Conservation (phyloP, 208 protist genomes). For the Wallacemonas collosoma region DNA sequence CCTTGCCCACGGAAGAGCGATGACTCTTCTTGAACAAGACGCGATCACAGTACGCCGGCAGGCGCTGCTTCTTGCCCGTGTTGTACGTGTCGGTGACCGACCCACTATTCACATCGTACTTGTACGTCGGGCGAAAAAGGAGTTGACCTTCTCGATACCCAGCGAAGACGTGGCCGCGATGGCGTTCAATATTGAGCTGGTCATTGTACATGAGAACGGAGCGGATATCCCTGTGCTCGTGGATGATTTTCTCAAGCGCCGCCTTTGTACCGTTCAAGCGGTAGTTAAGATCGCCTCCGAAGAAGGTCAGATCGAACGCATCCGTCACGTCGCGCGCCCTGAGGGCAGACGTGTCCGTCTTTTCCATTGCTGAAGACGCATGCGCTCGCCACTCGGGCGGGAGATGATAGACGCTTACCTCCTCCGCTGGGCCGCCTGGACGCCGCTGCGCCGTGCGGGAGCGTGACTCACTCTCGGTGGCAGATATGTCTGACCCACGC, state of each 20-base stretch:
- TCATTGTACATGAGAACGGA: conserved; percentile 87
- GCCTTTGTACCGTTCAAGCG: conserved; percentile 88
- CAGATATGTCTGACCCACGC: neutral
- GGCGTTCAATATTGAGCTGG: conserved; percentile 88
- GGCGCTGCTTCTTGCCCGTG: conserved; percentile 61
- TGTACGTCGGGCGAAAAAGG: conserved; percentile 94
- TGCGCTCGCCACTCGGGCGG: neutral
- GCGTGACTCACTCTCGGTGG: neutral
- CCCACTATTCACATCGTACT: conserved; percentile 70
- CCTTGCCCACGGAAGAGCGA: conserved; percentile 29
- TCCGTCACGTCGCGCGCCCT: conserved; percentile 75
- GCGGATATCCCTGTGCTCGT: conserved; percentile 59
- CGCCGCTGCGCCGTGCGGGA: neutral
- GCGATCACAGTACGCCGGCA: conserved; percentile 89
- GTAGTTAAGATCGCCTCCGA: conserved; percentile 96
- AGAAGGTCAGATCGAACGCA: conserved; percentile 92
- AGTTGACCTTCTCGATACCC: conserved; percentile 87
- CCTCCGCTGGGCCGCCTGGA: neutral
- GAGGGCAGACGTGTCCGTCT: neutral
- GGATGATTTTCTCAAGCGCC: conserved; percentile 80
- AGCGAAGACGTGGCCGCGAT: conserved; percentile 75
- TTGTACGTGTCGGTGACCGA: conserved; percentile 59
- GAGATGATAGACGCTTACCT: conserved; percentile 1
- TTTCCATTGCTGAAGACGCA: neutral
- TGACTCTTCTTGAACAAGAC: conserved; percentile 70